These are phyloP conservation scores for Carpinus fangiana DNA, from an alignment of 306 rosid species.

Conservation along the genomic window DNA sequence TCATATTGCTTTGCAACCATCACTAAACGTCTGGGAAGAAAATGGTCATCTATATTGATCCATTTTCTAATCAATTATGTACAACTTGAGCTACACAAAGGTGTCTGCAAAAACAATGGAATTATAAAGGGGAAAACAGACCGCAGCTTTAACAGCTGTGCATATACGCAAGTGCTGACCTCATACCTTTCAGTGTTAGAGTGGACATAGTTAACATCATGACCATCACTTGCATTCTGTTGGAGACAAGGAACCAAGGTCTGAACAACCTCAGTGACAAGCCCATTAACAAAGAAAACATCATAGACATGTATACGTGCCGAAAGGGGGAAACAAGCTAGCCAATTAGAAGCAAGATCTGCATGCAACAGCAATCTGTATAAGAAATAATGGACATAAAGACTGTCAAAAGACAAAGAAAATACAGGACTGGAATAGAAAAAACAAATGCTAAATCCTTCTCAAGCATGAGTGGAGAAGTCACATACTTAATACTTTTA, in stretches of 20 bases:
- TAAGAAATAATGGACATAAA: slow-evolving; percentile 22
- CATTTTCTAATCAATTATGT: not conserved
- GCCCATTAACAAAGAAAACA: slow-evolving; percentile 69
- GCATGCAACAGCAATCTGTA: slow-evolving; percentile 38
- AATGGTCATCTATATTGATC: not conserved
- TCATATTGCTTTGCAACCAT: not conserved
- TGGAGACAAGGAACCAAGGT: slow-evolving; percentile 68
- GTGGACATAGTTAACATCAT: slow-evolving; percentile 52
- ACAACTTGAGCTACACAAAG: not conserved
- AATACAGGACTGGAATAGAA: not conserved
- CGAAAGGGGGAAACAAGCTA: slow-evolving; percentile 71
- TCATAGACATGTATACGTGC: slow-evolving; percentile 74
- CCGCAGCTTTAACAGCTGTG: not conserved
- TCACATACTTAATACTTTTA: not conserved
- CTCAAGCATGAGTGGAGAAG: not conserved
- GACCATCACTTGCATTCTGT: slow-evolving; percentile 48
- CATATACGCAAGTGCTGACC: not conserved
- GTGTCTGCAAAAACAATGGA: not conserved
- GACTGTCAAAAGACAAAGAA: not conserved
- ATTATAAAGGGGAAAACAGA: not conserved
- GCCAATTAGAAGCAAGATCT: slow-evolving; percentile 91
- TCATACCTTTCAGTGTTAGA: slow-evolving; percentile 74
- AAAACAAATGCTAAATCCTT: not conserved
- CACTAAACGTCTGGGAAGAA: not conserved
- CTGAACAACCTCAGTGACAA: slow-evolving; percentile 72